Evolutionary conservation across 352 stramenopile genomes (phyloP), one percentile per base, ranked within the genome.

Genomic region (Globisporangium iwayamae): DNA sequence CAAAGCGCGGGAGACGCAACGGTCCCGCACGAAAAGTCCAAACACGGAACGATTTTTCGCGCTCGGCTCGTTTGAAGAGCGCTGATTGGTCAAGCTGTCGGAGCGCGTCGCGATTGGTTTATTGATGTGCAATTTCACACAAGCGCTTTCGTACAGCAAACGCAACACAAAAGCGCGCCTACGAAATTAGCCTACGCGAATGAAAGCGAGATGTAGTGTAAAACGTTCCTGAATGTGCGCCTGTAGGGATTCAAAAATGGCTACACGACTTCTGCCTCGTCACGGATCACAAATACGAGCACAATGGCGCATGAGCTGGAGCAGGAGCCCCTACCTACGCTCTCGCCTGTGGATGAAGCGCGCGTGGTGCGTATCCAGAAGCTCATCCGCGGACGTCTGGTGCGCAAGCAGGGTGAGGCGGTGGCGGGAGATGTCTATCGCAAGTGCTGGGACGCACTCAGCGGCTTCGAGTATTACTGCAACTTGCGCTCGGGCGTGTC

Each of bases 391-490:
- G 60, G 60, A 0, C 71, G 71, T 32, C 63, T 71, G 32, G 73
- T 73, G 30, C 66, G 75, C 11, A 73, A 70, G 20, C 46, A 68
- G 25, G 66, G 58, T 1, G 66, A 70, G 32, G 62, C 70, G 8
- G 32, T 78, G 10, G 78, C 72, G 14, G 69, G 68, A 3, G 60
- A 65, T 25, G 18, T 71, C 18, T 87, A 87, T 41, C 60, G 76
- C 18, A 82, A 85, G 64, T 87, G 76, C 62, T 78, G 68, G 56
- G 78, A 87, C 52, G 51, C 65, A 2, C 60, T 69, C 28, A 78
- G 60, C 52, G 73, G 75, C 28, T 67, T 81, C 3, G 69, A 46
- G n/a, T 87, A 85, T 60, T 85, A 82, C 55, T 81, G 62, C 60
- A 87, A 87, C 28, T 63, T 83, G 4, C 66, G 47, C 47, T 82